Evolutionary conservation across 2,329 filamentous ascomycete species (phyloP).

Genomic region (Aspergillus floridensis): DNA sequence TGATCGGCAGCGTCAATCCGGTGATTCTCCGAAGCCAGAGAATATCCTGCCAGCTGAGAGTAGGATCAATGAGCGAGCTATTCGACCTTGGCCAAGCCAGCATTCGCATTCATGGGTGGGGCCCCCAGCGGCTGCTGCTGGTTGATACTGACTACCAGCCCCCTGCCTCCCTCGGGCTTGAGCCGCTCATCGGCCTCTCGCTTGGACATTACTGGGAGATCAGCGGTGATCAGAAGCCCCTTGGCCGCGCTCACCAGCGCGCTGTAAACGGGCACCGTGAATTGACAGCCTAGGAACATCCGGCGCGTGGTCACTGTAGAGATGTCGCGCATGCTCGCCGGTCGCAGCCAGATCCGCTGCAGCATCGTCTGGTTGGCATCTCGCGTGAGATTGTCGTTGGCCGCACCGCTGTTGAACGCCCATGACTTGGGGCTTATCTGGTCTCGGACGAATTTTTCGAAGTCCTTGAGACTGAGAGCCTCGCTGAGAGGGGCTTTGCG

Average conservation of each 20-base stretch:
- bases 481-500: constrained; percentile 47
- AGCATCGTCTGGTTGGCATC: constrained; percentile 56
- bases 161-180: constrained; percentile 43
- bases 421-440: constrained; percentile 63
- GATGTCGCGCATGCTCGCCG: constrained; percentile 58
- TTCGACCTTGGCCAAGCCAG: constrained; percentile 55
- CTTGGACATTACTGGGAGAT: constrained; percentile 55
- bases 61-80: constrained; percentile 52
- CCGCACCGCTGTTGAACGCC: constrained; percentile 67
- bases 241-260: constrained; percentile 64
- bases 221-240: constrained; percentile 55
- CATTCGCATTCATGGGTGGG: constrained; percentile 14
- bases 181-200: constrained; percentile 58
- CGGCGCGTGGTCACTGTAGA: constrained; percentile 51
- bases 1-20: constrained; percentile 53
- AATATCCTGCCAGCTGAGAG: constrained; percentile 54
- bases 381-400: constrained; percentile 60
- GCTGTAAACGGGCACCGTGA: constrained; percentile 60
- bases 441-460: constrained; percentile 55
- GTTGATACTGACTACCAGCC: neutral
- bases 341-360: constrained; percentile 57
- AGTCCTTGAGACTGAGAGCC: constrained; percentile 60
- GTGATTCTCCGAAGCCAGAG: constrained; percentile 52
- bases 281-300: constrained; percentile 54
- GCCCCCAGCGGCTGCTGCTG: too few species aligned